These are phyloP conservation scores for Lactarius evosmus DNA, from an alignment of 768 basidiomycete genomes.

Conservation along the genomic window DNA sequence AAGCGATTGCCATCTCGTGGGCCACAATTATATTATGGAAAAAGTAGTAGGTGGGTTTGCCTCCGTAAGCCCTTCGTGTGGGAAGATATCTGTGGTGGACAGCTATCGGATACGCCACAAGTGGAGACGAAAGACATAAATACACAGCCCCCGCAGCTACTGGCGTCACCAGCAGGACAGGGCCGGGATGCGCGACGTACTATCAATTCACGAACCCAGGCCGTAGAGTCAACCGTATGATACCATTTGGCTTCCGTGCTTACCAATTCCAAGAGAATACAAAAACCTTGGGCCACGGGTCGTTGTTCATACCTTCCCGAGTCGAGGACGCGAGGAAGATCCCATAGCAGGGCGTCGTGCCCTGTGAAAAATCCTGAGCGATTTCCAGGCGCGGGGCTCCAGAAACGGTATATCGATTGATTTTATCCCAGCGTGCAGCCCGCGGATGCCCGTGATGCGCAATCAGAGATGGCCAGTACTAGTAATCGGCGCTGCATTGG, in stretches of 20 bases:
- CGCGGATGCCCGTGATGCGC: constrained; percentile 12
- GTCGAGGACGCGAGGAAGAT: neutral
- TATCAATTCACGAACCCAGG: constrained; percentile 4
- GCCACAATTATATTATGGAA: no score
- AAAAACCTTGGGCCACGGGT: neutral
- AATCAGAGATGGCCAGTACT: constrained; percentile 16
- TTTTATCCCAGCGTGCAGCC: constrained; percentile 17
- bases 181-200: neutral
- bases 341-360: neutral
- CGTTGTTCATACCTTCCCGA: neutral
- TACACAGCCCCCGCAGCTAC: constrained; percentile 7
- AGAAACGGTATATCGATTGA: constrained; percentile 14
- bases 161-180: neutral
- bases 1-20: no score
- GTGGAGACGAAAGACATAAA: neutral
- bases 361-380: neutral
- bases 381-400: constrained; percentile 7
- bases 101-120: neutral
- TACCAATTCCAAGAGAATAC: neutral
- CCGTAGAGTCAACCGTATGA: neutral
- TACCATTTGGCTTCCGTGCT: no score
- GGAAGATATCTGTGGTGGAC: constrained; percentile 7
- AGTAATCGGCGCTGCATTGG: neutral
- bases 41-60: neutral
- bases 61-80: neutral